phyloP scores from a whole-genome alignment of 2,329 filamentous ascomycete species.

The Chaetomium sp. region DNA sequence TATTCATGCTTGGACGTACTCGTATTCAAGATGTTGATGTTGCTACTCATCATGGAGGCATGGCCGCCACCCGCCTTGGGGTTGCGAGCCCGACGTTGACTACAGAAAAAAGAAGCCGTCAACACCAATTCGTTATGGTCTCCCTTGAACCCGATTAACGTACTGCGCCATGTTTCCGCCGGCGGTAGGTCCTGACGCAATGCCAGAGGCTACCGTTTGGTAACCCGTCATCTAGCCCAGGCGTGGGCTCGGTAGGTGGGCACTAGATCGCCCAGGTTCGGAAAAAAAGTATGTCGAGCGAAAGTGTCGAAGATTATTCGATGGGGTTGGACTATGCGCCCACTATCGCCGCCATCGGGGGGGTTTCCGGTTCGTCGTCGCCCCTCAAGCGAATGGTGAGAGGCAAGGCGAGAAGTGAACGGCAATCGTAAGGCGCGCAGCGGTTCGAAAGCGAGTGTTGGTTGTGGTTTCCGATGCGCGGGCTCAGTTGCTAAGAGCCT shows the following conservation, averaged over 20 bases:
- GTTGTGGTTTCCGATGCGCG: not conserved
- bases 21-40: conserved; percentile 94
- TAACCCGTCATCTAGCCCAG: conserved; percentile 56
- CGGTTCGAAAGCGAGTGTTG: not conserved
- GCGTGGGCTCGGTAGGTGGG: conserved; percentile 3
- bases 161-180: conserved; percentile 55
- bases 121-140: not conserved
- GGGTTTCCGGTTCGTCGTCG: not conserved
- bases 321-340: conserved; percentile 14
- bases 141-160: not conserved
- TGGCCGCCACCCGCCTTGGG: conserved; percentile 78
- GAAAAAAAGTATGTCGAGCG: not conserved
- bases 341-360: conserved; percentile 20
- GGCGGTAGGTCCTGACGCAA: conserved; percentile 43
- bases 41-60: conserved; percentile 86
- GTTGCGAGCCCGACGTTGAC: conserved; percentile 59
- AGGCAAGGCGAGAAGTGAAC: not conserved
- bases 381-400: conserved; percentile 10
- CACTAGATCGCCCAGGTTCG: not conserved
- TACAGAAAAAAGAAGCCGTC: conserved; percentile 33
- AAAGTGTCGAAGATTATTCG: not conserved
- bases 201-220: conserved; percentile 55
- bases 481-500: not conserved
- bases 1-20: conserved; percentile 57
- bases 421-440: not conserved